Base-by-base conservation (phyloP, 495 filamentous ascomycete species). In the Tetracladium setigerum region DNA sequence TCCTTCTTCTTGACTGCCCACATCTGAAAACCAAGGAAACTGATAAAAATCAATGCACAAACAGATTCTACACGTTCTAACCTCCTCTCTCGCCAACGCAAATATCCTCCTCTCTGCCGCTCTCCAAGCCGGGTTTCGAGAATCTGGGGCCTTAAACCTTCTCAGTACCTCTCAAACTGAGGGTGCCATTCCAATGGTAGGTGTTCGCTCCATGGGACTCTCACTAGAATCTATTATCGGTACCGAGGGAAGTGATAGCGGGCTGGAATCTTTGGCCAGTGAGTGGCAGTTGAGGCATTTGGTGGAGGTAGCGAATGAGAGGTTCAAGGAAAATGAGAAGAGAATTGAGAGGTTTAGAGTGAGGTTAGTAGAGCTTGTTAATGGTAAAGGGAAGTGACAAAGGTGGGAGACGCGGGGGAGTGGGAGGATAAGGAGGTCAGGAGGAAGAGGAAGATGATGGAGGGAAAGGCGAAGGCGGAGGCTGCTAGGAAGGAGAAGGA, bases 41-140 rank as follows among this genome's bases (percentile, higher is more conserved):
- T 27, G 22, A 27, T 7, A 27, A 27, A 27, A 27, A 27, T 7
- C 7, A 27, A 22, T 44, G 6, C 16, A 30, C 38, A 8, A 35
- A 13, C 52, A 95, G 89, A 95, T 96, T 54, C 76, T 97, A 3
- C 90, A 97, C 53, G 72, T 97, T 36, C 72, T 91, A 55, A 78
- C 89, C 0, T 77, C 85, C 4, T 87, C 82, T 1, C 71, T 79
- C 0, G 61, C 76, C 39, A 76, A 86, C 52, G 88, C 91, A 2
- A 82, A 92, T 35, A 59, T 71, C 7, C 72, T 91, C 6, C 69
- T 95, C 27, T 70, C 76, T 11, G 83, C 84, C 11, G 91, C 84
- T 4, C 68, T 92, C 5, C 77, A 79, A 46, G 81, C 87, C 9
- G 91, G 89, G 0, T 95, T 95, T 59, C 80, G 91, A 37, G 91